Conservation (phyloP, 352 stramenopile species). For the Aphanomyces cochlioides region DNA sequence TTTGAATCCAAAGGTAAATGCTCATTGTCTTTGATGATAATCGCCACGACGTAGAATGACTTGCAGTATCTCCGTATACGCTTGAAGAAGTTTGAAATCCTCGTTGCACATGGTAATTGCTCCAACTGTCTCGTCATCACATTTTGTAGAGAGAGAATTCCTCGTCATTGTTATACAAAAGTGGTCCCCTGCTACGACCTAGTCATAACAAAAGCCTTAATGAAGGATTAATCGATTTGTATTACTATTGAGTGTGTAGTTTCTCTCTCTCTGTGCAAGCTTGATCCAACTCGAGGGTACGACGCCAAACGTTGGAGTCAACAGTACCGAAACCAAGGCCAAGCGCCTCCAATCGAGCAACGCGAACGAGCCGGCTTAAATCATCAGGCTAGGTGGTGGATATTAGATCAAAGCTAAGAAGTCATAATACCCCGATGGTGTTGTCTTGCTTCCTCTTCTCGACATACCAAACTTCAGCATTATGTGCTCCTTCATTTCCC, state of each 20-base stretch:
- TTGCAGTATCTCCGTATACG: slow-evolving; percentile 92
- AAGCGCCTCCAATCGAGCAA: slow-evolving; percentile 65
- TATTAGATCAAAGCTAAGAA: too few relatives aligned
- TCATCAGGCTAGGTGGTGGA: too few relatives aligned
- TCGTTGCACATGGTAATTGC: slow-evolving; percentile 85
- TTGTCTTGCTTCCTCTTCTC: slow-evolving; percentile 61
- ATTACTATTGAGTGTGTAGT: too few relatives aligned
- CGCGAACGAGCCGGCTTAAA: slow-evolving; percentile 49
- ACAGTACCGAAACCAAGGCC: slow-evolving; percentile 57
- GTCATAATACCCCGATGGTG: slow-evolving; percentile 53
- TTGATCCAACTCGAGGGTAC: slow-evolving; percentile 44
- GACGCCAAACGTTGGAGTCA: slow-evolving; percentile 52
- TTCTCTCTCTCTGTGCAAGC: slow-evolving; percentile 29
- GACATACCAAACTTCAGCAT: slow-evolving; percentile 77
- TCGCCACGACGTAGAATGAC: slow-evolving; percentile 58
- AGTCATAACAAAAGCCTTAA: neutral
- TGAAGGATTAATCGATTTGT: too few relatives aligned
- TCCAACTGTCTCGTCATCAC: neutral
- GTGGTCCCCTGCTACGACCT: slow-evolving; percentile 57
- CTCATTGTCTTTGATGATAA: neutral
- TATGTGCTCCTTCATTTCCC: slow-evolving; percentile 67
- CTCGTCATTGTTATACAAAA: slow-evolving; percentile 93
- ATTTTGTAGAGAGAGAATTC: slow-evolving; percentile 83
- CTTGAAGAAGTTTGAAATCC: slow-evolving; percentile 89
- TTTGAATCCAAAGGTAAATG: slow-evolving; percentile 85